Evolutionary conservation across 352 stramenopile genomes (phyloP).

Genomic region (Phytophthora sansomeana): DNA sequence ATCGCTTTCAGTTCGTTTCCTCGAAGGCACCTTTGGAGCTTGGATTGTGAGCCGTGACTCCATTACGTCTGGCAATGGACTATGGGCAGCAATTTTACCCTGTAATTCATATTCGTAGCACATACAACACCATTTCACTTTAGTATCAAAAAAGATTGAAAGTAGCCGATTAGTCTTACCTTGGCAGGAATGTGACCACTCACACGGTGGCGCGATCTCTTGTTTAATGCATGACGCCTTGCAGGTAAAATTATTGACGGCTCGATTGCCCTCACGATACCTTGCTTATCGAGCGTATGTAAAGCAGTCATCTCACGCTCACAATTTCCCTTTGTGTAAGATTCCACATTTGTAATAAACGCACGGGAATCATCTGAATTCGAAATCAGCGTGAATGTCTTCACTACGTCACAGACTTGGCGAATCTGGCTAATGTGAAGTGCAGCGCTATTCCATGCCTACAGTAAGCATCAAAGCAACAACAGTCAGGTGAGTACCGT

Average conservation of each 20-base stretch:
- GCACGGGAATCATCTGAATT: constrained; percentile 24
- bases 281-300: constrained; percentile 49
- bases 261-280: constrained; percentile 36
- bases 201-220: constrained; percentile 28
- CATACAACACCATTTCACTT: constrained; percentile 9
- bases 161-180: constrained; percentile 18
- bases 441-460: constrained; percentile 77
- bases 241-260: constrained; percentile 35
- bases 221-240: constrained; percentile 34
- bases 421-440: constrained; percentile 55
- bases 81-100: constrained; percentile 27
- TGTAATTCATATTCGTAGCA: constrained; percentile 5
- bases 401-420: constrained; percentile 50
- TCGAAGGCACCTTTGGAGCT: constrained; percentile 20
- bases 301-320: constrained; percentile 49
- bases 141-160: neutral
- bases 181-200: constrained; percentile 34
- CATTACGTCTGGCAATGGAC: constrained; percentile 4
- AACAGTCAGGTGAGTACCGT: constrained; percentile 11
- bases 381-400: constrained; percentile 45
- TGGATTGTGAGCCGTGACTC: constrained; percentile 36
- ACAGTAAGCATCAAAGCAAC: constrained; percentile 11
- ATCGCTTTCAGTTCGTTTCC: constrained; percentile 51
- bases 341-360: constrained; percentile 47
- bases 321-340: constrained; percentile 47